These are phyloP conservation scores for Mycena vitilis DNA, from an alignment of 768 basidiomycete species.

Conservation along the genomic window DNA sequence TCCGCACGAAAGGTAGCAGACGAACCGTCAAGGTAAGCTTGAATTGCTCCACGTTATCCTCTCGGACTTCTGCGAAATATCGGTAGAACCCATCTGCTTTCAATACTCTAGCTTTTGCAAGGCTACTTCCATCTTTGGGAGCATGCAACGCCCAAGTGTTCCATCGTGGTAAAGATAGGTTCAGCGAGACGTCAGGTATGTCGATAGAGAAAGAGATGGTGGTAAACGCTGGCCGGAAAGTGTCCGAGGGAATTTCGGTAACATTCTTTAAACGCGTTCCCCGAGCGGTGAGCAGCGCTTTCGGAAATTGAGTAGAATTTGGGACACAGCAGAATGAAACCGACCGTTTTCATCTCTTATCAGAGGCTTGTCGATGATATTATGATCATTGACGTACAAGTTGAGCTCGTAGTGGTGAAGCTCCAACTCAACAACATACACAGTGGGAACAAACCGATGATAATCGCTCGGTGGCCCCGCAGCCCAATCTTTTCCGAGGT, in stretches of 20 bases:
- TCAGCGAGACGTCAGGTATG: slow-evolving; percentile 65
- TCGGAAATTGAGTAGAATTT: slow-evolving; percentile 1
- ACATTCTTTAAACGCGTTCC: slow-evolving; percentile 66
- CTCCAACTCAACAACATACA: slow-evolving; percentile 77
- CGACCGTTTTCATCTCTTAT: slow-evolving; percentile 87
- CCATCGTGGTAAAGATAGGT: slow-evolving; percentile 87
- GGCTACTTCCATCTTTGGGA: slow-evolving; percentile 65
- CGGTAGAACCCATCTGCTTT: slow-evolving; percentile 76
- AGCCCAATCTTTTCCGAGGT: slow-evolving; percentile 93
- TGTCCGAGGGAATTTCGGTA: slow-evolving; percentile 73
- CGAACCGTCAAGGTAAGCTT: slow-evolving; percentile 73
- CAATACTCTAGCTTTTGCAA: slow-evolving; percentile 71
- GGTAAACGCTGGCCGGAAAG: slow-evolving; percentile 77
- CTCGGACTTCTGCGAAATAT: slow-evolving; percentile 73
- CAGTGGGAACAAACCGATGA: slow-evolving; percentile 84
- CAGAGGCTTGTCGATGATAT: slow-evolving; percentile 92
- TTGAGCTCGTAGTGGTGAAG: slow-evolving; percentile 83
- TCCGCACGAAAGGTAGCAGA: slow-evolving; percentile 24
- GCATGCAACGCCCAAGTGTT: slow-evolving; percentile 83
- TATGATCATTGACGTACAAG: slow-evolving; percentile 93
- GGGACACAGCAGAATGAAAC: slow-evolving; percentile 23
- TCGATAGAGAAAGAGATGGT: slow-evolving; percentile 74
- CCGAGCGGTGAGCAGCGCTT: slow-evolving; percentile 79
- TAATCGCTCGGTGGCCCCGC: slow-evolving; percentile 86
- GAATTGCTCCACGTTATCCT: slow-evolving; percentile 84